These are phyloP conservation scores for Cercospora sp. DNA, from an alignment of 2,329 filamentous ascomycete species.

Conservation along the genomic window DNA sequence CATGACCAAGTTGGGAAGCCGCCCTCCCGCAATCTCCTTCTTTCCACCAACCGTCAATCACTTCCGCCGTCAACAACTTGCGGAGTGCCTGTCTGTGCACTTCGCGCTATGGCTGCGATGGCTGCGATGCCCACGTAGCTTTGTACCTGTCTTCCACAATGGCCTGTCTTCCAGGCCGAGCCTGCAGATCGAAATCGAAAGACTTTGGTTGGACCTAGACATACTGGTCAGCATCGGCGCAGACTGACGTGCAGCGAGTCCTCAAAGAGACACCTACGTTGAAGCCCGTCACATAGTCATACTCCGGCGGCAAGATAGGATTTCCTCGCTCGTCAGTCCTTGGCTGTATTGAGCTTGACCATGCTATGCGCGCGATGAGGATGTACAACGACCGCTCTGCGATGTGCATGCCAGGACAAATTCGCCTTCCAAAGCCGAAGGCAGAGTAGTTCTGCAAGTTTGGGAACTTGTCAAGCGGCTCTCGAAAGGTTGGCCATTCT, in stretches of 20 bases:
- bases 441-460: conserved; percentile 56
- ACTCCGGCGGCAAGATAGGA: conserved; percentile 18
- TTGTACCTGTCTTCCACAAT: neutral
- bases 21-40: neutral
- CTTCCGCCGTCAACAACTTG: too few species aligned
- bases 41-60: neutral
- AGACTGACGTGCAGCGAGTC: neutral
- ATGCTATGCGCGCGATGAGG: conserved; percentile 36
- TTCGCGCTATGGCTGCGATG: too few species aligned
- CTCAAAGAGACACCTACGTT: conserved; percentile 15
- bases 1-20: neutral
- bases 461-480: conserved; percentile 53
- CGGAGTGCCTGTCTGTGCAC: too few species aligned
- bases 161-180: neutral
- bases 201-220: conserved; percentile 11
- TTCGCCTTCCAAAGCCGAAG: conserved; percentile 57
- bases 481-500: conserved; percentile 54
- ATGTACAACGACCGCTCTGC: conserved; percentile 43
- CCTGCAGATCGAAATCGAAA: conserved; percentile 1
- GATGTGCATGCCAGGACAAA: conserved; percentile 46
- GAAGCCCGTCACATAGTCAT: conserved; percentile 27
- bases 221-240: neutral
- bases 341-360: conserved; percentile 26
- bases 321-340: conserved; percentile 20
- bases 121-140: neutral